Evolutionary conservation across 495 filamentous ascomycete genomes (phyloP), one percentile per base, ranked within the genome.

Genomic region (Mytilinidion resinicola): DNA sequence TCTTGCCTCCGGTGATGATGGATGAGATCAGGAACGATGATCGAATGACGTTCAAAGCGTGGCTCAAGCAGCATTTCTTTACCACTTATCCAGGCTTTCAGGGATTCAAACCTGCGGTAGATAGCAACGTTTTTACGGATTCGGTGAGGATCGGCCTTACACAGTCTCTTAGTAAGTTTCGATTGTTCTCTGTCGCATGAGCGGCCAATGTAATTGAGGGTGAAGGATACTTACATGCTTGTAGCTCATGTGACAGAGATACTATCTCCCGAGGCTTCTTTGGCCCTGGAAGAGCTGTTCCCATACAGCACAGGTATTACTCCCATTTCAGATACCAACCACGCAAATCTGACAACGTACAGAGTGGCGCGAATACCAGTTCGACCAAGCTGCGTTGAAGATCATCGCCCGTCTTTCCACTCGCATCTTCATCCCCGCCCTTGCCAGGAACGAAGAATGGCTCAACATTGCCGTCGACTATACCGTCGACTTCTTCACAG

Each of bases 321-420:
- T 3, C 39, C 17, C 39, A 1, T 14, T 12, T 8, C 37, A 9
- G 8, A 30, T 30, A 30, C 25, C 6, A 30, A 30, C 25, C 25
- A 30, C 39, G 8, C 39, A 42, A 17, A 1, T 42, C 39, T 42
- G 61, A 65, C n/a, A 66, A 67, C 46, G 53, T 64, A 20, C 17
- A 34, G 3, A 62, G 67, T 59, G 59, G 51, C 41, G 50, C 12
- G 58, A 64, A 4, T 48, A 79, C 20, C 59, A 59, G 25, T 67
- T 77, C 38, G 74, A 79, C 59, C 37, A 53, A 1, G 70, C 63
- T 7, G 39, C 80, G 1, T 64, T 76, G 0, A 72, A 73, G 11
- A 76, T 84, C 11, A 77, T 87, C 1, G 81, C 80, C 38, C 76
- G 75, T 6, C 55, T 84, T 19, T 83, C 83, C 0, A 78, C 81